Evolutionary conservation across 208 protist species (phyloP).

Genomic region (Trypanosoma melophagium): DNA sequence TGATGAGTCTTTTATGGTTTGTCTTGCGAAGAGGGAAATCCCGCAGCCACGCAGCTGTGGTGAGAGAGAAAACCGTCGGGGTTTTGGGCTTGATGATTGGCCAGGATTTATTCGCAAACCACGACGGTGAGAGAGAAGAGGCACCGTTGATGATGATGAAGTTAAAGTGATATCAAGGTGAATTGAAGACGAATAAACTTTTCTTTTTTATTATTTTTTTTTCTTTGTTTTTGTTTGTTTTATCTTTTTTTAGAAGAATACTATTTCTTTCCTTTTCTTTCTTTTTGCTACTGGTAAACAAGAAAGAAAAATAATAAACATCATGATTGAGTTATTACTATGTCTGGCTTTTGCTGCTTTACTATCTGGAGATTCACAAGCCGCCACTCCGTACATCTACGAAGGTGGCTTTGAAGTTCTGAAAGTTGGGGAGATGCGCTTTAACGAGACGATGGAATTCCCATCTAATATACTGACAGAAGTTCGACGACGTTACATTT

Average conservation of each 20-base stretch:
- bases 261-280: slow-evolving; percentile 6
- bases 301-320: too few relatives aligned
- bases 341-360: neutral
- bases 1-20: slow-evolving; percentile 78
- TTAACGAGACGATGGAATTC: slow-evolving; percentile 19
- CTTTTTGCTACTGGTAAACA: neutral
- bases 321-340: neutral
- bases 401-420: slow-evolving; percentile 6
- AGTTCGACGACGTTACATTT: slow-evolving; percentile 18
- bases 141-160: neutral
- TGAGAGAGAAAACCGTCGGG: slow-evolving; percentile 13
- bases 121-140: neutral
- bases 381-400: slow-evolving; percentile 1
- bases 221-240: too few relatives aligned
- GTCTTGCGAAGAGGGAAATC: slow-evolving; percentile 29
- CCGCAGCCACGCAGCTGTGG: slow-evolving; percentile 26
- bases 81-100: slow-evolving; percentile 73
- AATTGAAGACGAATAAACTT: too few relatives aligned
- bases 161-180: too few relatives aligned
- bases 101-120: slow-evolving; percentile 44
- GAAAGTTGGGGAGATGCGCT: neutral
- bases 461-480: slow-evolving; percentile 1
- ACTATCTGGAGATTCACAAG: neutral
- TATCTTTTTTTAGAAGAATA: too few relatives aligned
- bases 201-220: too few relatives aligned